Evolutionary conservation across 2,329 filamentous ascomycete genomes (phyloP).

Genomic region (Penicillium sumatraense): DNA sequence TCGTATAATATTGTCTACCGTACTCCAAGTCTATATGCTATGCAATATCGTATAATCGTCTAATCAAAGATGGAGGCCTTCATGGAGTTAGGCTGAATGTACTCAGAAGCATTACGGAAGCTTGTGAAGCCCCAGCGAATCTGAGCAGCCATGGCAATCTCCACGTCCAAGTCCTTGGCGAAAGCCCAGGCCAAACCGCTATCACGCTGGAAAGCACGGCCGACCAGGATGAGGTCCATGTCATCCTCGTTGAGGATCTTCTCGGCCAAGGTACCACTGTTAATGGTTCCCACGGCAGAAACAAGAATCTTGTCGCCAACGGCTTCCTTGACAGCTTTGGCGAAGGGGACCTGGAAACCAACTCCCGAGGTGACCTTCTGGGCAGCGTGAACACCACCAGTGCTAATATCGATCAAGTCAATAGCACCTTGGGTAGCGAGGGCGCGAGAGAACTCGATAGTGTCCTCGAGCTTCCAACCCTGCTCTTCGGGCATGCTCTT

Average conservation of each 20-base stretch:
- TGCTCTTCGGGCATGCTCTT: constrained; percentile 56
- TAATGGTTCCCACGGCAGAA: constrained; percentile 76
- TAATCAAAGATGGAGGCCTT: constrained; percentile 34
- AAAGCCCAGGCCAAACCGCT: constrained; percentile 31
- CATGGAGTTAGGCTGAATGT: constrained; percentile 31
- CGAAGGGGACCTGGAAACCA: constrained; percentile 75
- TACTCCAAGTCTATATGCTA: constrained; percentile 9
- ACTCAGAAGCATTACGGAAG: constrained; percentile 32
- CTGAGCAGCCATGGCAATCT: constrained; percentile 37
- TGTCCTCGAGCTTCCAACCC: constrained; percentile 71
- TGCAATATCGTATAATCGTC: constrained; percentile 5
- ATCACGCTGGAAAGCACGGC: constrained; percentile 32
- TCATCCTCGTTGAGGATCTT: constrained; percentile 57
- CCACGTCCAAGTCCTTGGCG: constrained; percentile 35
- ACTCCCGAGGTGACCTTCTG: constrained; percentile 55
- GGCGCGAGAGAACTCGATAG: constrained; percentile 65
- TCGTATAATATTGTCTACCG: constrained; percentile 2
- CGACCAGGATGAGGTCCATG: constrained; percentile 69
- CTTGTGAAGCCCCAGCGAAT: constrained; percentile 38
- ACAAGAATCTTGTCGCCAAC: constrained; percentile 75
- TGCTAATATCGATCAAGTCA: constrained; percentile 82
- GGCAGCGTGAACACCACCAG: constrained; percentile 68
- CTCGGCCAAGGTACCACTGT: constrained; percentile 70
- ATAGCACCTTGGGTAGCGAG: constrained; percentile 72
- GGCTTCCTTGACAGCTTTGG: constrained; percentile 71